A percentile compares a stretch with the other conserved stretches of the same genome.
phyloP scores from a whole-genome alignment of 2,329 filamentous ascomycete species.

The Fusarium pseudoanthophilum region DNA sequence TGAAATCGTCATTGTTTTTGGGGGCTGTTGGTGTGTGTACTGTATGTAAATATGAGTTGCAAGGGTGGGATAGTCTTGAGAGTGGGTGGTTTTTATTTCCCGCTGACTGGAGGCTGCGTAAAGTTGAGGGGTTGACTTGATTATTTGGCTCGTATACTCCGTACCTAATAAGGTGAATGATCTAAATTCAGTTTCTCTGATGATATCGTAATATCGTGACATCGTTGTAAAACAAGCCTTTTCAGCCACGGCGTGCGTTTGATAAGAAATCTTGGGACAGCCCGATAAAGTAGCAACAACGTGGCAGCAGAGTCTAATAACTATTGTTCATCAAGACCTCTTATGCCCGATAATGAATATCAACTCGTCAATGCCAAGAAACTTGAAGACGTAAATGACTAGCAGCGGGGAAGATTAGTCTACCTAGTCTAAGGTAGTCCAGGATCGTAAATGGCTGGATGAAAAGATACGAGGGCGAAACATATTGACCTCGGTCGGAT shows the following conservation, averaged over 20 bases:
- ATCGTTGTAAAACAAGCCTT: neutral
- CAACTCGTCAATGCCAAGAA: slow-evolving; percentile 29
- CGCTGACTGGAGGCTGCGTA: neutral
- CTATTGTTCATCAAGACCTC: neutral
- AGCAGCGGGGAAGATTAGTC: slow-evolving; percentile 4
- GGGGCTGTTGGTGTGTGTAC: neutral
- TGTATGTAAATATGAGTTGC: neutral
- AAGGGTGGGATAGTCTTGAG: neutral
- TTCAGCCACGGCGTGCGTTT: slow-evolving; percentile 1
- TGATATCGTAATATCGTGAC: neutral
- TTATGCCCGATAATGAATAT: slow-evolving; percentile 2
- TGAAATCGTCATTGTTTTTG: slow-evolving; percentile 14
- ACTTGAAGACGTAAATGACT: slow-evolving; percentile 13
- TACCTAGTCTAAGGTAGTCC: neutral
- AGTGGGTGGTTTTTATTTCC: neutral
- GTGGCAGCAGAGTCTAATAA: neutral
- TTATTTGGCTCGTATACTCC: neutral
- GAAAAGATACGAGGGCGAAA: slow-evolving; percentile 20
- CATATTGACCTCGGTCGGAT: slow-evolving; percentile 20
- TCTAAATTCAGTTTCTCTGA: neutral
- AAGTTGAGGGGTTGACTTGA: neutral
- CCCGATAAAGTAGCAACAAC: neutral
- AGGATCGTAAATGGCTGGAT: slow-evolving; percentile 13
- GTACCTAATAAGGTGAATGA: neutral
- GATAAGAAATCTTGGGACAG: neutral